Conservation (phyloP, 140 eudicot species). For the Cichorium intybus region DNA sequence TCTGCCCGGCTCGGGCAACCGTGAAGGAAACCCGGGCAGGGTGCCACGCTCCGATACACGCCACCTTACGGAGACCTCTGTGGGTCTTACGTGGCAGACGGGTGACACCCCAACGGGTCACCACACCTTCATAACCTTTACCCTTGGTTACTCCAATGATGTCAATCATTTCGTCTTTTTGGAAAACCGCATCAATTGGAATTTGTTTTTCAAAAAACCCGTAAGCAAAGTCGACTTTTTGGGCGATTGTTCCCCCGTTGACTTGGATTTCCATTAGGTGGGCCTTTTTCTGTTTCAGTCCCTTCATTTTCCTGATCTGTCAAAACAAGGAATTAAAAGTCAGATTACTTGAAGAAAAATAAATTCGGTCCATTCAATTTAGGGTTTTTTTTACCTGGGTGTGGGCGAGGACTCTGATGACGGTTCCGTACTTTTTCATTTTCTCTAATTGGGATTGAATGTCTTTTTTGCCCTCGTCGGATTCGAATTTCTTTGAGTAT, state of each 20-base stretch:
- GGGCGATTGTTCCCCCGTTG: constrained; percentile 56
- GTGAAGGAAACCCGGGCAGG: constrained; percentile 49
- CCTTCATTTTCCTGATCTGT: constrained; percentile 67
- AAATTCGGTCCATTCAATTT: neutral
- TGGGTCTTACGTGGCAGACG: constrained; percentile 52
- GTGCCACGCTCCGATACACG: constrained; percentile 56
- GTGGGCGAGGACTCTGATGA: constrained; percentile 65
- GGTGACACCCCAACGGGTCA: constrained; percentile 54
- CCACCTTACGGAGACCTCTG: constrained; percentile 54
- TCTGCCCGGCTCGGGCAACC: constrained; percentile 53
- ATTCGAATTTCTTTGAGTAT: constrained; percentile 50
- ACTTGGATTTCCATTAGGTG: constrained; percentile 66
- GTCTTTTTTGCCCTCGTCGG: constrained; percentile 60
- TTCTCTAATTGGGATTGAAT: constrained; percentile 54
- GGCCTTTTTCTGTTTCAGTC: constrained; percentile 68
- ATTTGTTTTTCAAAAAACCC: constrained; percentile 53
- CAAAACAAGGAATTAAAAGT: neutral
- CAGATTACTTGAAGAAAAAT: neutral
- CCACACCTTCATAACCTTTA: constrained; percentile 55
- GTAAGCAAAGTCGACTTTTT: constrained; percentile 55
- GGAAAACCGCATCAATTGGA: constrained; percentile 58
- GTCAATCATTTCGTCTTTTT: constrained; percentile 67
- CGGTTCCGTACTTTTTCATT: constrained; percentile 53
- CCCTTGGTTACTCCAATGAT: constrained; percentile 67
- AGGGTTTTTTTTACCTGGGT: constrained; percentile 34